Evolutionary conservation across 2,329 filamentous ascomycete species (phyloP), one percentile per base, ranked within the genome.

Genomic region (Ophiosphaerella narmari): DNA sequence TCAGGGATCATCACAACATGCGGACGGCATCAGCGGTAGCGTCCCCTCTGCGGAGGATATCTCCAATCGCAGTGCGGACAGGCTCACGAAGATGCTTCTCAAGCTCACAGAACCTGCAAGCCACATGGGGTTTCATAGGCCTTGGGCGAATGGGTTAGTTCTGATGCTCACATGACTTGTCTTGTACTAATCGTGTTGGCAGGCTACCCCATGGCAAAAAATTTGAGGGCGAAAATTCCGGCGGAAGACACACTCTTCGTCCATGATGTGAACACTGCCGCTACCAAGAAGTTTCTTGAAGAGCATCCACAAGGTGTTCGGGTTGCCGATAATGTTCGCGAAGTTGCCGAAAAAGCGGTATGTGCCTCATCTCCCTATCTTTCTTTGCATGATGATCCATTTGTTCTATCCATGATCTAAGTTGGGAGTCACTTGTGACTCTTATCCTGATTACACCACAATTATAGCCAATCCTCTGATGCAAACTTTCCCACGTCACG

Each of bases 391-490:
- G 82, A 83, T 83, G 80, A 82, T 63, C 57, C 56, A 62, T 71
- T 70, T 70, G 58, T 71, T 77, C 77, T 76, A 78, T 81, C 75
- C 78, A 86, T 88, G 85, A 88, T 87, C 85, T 87, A 88, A 88
- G 85, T 88, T 86, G 84, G 84, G 82, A 74, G 75, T 77, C 75
- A 77, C 75, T 78, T 74, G 78, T 78, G 71, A 71, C 74, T 78
- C 79, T 78, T 79, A 52, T 65, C 71, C 68, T 88, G 85, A 87
- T 88, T 87, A 82, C 67, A 69, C 75, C 68, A 74, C 74, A 77
- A 74, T 78, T 77, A 85, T 80, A 88, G 85, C 86, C 86, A 89
- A 89, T 89, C 86, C 84, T 87, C 86, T 88, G 85, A 87, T 67
- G 56, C 46, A 54, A 52, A 34, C 36, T 42, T 36, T 21, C 59